A percentile compares a stretch with the other conserved stretches of the same genome.
These are phyloP conservation scores for Dicorynia guianensis DNA, from an alignment of 306 rosid species.

Conservation along the genomic window DNA sequence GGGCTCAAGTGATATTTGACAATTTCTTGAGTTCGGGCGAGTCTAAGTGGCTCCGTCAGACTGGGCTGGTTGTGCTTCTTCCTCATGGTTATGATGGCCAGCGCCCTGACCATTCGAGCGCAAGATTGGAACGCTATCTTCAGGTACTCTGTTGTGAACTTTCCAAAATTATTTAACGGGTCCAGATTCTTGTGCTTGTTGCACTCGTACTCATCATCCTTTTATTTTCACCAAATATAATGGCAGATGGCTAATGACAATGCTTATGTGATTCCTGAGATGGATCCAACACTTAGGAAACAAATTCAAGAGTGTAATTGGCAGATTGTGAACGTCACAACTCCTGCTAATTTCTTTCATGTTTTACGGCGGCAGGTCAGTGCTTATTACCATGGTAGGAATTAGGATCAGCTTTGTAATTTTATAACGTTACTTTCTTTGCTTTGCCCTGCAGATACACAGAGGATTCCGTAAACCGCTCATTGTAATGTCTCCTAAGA, in stretches of 20 bases:
- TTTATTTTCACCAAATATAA: background rate
- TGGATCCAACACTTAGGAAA: conserved; percentile 91
- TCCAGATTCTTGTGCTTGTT: conserved; percentile 19
- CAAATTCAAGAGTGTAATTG: conserved; percentile 99
- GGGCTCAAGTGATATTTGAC: conserved; percentile 96
- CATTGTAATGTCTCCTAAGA: conserved; percentile 95
- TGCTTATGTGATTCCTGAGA: conserved; percentile 90
- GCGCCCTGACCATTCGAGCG: conserved; percentile 99
- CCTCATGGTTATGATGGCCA: conserved; percentile 99
- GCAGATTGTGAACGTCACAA: conserved; percentile 96
- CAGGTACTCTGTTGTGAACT: conserved; percentile 62
- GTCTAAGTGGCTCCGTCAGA: conserved; percentile 97
- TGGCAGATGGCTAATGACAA: conserved; percentile 98
- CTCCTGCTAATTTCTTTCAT: conserved; percentile 98
- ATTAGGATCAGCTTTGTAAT: conserved; percentile 6
- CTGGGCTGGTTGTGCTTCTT: conserved; percentile 90
- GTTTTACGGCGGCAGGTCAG: conserved; percentile 93
- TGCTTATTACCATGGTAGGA: conserved; percentile 37
- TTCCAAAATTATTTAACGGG: conserved; percentile 28
- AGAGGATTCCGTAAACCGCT: conserved; percentile 97
- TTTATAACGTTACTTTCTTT: conserved; percentile 5
- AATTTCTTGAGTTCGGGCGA: conserved; percentile 94
- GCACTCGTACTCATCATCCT: background rate
- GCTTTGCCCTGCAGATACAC: conserved; percentile 62
- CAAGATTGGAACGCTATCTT: conserved; percentile 88